phyloP scores from a whole-genome alignment of 2,329 filamentous ascomycete species.

The Sclerotinia glacialis region DNA sequence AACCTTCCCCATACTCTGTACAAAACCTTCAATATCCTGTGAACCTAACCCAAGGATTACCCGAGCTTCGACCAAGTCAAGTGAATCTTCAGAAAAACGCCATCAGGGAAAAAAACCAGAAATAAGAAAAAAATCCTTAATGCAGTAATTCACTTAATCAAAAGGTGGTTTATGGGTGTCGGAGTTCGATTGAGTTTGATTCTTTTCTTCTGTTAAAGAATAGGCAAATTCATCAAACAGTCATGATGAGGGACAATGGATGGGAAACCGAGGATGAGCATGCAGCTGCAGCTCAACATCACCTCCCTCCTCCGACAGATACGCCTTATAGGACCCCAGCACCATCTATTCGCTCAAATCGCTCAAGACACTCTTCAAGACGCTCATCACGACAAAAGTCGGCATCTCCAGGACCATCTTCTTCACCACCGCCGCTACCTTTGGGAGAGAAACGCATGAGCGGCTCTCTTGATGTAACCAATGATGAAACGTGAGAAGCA shows the following conservation, averaged over 20 bases:
- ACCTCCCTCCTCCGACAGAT: constrained; percentile 67
- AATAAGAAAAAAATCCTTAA: not conserved
- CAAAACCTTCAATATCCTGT: not conserved
- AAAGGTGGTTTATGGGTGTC: constrained; percentile 11
- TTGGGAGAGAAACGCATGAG: constrained; percentile 50
- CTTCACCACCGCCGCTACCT: constrained; percentile 56
- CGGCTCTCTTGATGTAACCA: constrained; percentile 56
- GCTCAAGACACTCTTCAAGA: constrained; percentile 54
- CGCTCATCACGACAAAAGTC: constrained; percentile 59
- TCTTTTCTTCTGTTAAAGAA: constrained; percentile 5
- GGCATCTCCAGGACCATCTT: constrained; percentile 60
- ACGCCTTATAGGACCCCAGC: constrained; percentile 73
- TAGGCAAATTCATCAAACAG: constrained; percentile 5
- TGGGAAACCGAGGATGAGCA: constrained; percentile 66
- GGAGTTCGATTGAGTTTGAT: constrained; percentile 7
- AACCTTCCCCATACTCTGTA: not conserved
- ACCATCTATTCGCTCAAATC: constrained; percentile 16
- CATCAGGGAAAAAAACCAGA: not conserved
- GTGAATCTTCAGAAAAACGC: constrained; percentile 7
- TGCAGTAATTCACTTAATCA: constrained; percentile 5
- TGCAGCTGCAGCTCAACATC: constrained; percentile 53
- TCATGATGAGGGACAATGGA: constrained; percentile 46
- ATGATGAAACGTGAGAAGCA: constrained; percentile 54
- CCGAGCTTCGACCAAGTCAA: constrained; percentile 13
- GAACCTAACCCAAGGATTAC: not conserved